These are phyloP conservation scores for Salinomyces thailandicus DNA, from an alignment of 2,329 filamentous ascomycete species.

Conservation along the genomic window DNA sequence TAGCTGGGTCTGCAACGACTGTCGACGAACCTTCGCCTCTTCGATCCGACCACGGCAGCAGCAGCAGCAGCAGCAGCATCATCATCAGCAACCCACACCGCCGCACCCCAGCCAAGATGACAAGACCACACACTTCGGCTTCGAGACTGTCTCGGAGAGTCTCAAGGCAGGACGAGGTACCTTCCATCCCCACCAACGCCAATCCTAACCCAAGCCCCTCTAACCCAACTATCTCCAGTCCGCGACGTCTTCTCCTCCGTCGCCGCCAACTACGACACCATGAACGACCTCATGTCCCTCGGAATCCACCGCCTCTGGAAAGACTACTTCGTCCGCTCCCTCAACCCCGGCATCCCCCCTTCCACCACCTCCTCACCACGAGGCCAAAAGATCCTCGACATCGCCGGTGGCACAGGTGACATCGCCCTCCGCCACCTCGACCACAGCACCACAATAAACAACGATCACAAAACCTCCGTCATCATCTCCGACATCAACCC, in stretches of 20 bases:
- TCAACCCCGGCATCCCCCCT: conserved; percentile 64
- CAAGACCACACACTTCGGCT: conserved; percentile 80
- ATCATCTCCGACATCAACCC: conserved; percentile 95
- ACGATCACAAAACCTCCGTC: conserved; percentile 69
- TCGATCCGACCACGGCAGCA: conserved; percentile 1
- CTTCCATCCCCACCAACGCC: background rate
- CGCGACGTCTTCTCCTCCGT: conserved; percentile 90
- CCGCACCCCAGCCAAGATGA: conserved; percentile 28
- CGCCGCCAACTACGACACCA: conserved; percentile 86
- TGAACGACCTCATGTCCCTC: conserved; percentile 99
- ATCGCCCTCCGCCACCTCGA: conserved; percentile 95
- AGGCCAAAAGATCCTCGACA: conserved; percentile 75
- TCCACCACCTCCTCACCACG: conserved; percentile 35
- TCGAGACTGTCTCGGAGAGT: conserved; percentile 68
- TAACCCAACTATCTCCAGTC: conserved; percentile 40
- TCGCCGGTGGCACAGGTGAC: conserved; percentile 93
- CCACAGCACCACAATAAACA: conserved; percentile 70
- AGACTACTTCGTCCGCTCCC: conserved; percentile 84
- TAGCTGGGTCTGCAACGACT: conserved; percentile 15
- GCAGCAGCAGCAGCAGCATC: conserved; percentile 1
- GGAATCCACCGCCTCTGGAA: conserved; percentile 96
- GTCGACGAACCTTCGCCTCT: conserved; percentile 15
- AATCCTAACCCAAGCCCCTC: background rate
- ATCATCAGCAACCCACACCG: conserved; percentile 8
- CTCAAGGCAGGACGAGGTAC: conserved; percentile 62